These are phyloP conservation scores for Suillus cothurnatus DNA, from an alignment of 768 basidiomycete genomes.

Conservation along the genomic window DNA sequence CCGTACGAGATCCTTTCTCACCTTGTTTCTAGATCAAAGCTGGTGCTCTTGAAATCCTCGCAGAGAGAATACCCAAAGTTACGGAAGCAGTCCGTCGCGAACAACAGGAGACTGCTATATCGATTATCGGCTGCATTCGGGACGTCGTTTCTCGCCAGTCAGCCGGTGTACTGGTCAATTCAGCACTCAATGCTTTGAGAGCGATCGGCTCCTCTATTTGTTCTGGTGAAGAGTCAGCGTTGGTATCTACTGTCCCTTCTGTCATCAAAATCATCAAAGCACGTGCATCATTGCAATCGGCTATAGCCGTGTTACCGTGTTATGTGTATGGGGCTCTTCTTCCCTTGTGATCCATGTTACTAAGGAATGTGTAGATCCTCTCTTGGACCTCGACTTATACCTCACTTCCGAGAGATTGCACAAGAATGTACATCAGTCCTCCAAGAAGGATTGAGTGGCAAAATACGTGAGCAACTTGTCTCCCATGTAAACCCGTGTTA, in stretches of 20 bases:
- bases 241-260: slow-evolving; percentile 61
- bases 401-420: slow-evolving; percentile 75
- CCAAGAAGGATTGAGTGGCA: slow-evolving; percentile 38
- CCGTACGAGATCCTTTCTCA: slow-evolving; percentile 10
- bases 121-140: slow-evolving; percentile 54
- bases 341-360: background rate
- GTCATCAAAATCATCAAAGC: slow-evolving; percentile 52
- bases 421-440: slow-evolving; percentile 54
- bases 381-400: slow-evolving; percentile 87
- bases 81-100: slow-evolving; percentile 55
- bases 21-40: slow-evolving; percentile 51
- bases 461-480: slow-evolving; percentile 28
- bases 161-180: slow-evolving; percentile 40
- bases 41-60: slow-evolving; percentile 71
- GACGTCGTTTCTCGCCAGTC: slow-evolving; percentile 46
- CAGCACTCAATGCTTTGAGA: slow-evolving; percentile 62
- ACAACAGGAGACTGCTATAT: slow-evolving; percentile 49
- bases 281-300: slow-evolving; percentile 39
- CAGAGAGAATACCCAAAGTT: slow-evolving; percentile 65
- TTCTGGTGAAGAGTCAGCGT: slow-evolving; percentile 64
- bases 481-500: background rate
- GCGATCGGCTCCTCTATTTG: slow-evolving; percentile 59
- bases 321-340: slow-evolving; percentile 53
- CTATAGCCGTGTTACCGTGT: slow-evolving; percentile 57
- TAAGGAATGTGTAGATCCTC: slow-evolving; percentile 50